These are phyloP conservation scores for Purshia tridentata DNA, from an alignment of 306 rosid genomes.

Conservation along the genomic window DNA sequence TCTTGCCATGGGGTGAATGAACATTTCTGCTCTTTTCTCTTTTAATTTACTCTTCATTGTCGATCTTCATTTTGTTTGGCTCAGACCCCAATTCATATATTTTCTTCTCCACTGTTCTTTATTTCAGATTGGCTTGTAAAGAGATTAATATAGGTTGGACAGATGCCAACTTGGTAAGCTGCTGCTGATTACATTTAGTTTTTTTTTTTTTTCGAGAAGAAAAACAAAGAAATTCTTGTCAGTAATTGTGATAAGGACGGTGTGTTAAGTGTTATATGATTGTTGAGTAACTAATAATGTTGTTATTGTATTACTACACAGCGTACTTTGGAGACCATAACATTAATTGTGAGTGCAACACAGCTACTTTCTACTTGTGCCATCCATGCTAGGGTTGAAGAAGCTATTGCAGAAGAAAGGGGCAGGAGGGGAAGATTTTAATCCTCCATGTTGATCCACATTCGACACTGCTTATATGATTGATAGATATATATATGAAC, in stretches of 20 bases:
- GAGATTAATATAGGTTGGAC: conserved; percentile 88
- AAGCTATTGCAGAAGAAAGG: conserved; percentile 15
- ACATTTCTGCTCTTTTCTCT: conserved; percentile 1
- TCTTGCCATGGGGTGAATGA: conserved; percentile 81
- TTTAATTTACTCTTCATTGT: background rate
- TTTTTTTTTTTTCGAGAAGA: background rate
- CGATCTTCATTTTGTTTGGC: background rate
- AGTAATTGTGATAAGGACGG: background rate
- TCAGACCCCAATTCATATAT: background rate
- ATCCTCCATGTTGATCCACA: background rate
- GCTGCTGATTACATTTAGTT: background rate
- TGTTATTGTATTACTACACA: conserved; percentile 25
- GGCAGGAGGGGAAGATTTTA: conserved; percentile 27
- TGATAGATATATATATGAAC: background rate
- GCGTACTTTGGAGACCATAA: conserved; percentile 69
- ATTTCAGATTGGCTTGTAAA: conserved; percentile 82
- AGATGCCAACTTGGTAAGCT: conserved; percentile 64
- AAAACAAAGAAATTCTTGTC: no score
- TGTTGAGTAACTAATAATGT: background rate
- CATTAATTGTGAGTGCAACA: conserved; percentile 72
- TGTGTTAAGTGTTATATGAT: no score
- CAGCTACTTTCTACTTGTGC: conserved; percentile 61
- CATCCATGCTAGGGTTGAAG: conserved; percentile 56
- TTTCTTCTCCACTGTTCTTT: background rate
- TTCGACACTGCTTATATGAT: background rate